phyloP scores from a whole-genome alignment of 169 alveolate species.

The Plasmodium knowlesi region DNA sequence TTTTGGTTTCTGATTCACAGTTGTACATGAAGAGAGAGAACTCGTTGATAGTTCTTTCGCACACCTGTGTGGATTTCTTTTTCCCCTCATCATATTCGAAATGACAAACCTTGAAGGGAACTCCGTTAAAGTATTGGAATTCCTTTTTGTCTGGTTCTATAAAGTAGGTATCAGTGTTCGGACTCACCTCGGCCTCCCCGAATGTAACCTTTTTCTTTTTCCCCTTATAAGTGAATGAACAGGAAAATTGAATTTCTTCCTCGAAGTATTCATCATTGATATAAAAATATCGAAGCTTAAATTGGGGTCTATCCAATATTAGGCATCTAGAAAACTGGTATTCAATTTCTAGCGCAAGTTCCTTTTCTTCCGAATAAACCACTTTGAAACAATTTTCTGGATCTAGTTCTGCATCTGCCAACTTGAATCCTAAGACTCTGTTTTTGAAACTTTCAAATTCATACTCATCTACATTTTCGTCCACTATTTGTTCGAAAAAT shows the following conservation, averaged over 20 bases:
- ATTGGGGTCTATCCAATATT: conserved; percentile 28
- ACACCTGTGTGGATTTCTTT: not conserved
- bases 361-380: conserved; percentile 14
- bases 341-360: conserved; percentile 8
- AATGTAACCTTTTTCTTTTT: conserved; percentile 19
- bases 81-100: conserved; percentile 11
- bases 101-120: conserved; percentile 36
- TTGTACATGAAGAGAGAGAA: conserved; percentile 37
- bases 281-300: conserved; percentile 16
- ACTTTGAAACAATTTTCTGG: conserved; percentile 32
- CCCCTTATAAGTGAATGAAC: conserved; percentile 12
- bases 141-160: conserved; percentile 15
- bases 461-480: conserved; percentile 1
- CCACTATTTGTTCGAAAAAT: conserved; percentile 22
- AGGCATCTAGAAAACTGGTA: conserved; percentile 13
- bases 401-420: conserved; percentile 44
- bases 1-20: no score
- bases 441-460: conserved; percentile 7
- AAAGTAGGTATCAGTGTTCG: not conserved
- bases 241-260: conserved; percentile 11
- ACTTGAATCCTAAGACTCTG: conserved; percentile 14
- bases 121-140: conserved; percentile 17
- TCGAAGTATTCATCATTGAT: not conserved
- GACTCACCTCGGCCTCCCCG: conserved; percentile 1
- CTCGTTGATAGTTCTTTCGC: conserved; percentile 61